These are phyloP conservation scores for Neoboletus subvelutipes DNA, from an alignment of 768 basidiomycete species.

Conservation along the genomic window DNA sequence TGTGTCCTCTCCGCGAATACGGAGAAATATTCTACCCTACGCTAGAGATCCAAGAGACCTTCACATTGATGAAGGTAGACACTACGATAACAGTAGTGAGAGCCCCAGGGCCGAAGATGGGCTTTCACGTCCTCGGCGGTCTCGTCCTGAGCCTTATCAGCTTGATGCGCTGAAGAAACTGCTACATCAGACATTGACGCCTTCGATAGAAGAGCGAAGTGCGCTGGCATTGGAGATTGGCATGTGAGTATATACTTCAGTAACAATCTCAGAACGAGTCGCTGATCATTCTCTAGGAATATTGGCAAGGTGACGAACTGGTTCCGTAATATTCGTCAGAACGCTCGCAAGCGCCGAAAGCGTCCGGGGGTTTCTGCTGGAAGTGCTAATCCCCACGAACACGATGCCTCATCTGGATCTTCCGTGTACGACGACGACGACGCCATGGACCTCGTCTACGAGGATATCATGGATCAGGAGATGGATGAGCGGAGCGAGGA, in stretches of 20 bases:
- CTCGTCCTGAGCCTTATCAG: conserved; percentile 77
- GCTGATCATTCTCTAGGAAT: conserved; percentile 49
- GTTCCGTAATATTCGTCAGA: conserved; percentile 84
- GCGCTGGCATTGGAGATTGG: conserved; percentile 73
- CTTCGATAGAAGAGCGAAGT: conserved; percentile 77
- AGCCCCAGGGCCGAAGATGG: conserved; percentile 27
- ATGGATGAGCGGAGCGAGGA: conserved; percentile 59
- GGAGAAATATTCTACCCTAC: conserved; percentile 29
- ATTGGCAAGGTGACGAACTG: conserved; percentile 84
- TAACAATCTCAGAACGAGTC: neutral
- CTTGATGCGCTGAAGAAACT: conserved; percentile 72
- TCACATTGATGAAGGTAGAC: conserved; percentile 26
- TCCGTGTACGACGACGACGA: conserved; percentile 45
- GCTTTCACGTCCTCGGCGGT: conserved; percentile 60
- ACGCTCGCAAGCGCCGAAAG: conserved; percentile 69
- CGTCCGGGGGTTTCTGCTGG: conserved; percentile 41
- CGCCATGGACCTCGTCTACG: conserved; percentile 50
- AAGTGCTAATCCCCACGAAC: conserved; percentile 42
- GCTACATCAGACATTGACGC: conserved; percentile 64
- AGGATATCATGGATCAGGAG: conserved; percentile 48
- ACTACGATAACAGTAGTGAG: conserved; percentile 24
- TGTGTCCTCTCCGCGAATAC: conserved; percentile 30
- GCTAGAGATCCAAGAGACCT: conserved; percentile 27
- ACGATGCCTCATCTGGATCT: conserved; percentile 51
- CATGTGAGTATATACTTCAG: conserved; percentile 49